Conservation (phyloP, 768 basidiomycete genomes). For the Gloeophyllum trabeum region DNA sequence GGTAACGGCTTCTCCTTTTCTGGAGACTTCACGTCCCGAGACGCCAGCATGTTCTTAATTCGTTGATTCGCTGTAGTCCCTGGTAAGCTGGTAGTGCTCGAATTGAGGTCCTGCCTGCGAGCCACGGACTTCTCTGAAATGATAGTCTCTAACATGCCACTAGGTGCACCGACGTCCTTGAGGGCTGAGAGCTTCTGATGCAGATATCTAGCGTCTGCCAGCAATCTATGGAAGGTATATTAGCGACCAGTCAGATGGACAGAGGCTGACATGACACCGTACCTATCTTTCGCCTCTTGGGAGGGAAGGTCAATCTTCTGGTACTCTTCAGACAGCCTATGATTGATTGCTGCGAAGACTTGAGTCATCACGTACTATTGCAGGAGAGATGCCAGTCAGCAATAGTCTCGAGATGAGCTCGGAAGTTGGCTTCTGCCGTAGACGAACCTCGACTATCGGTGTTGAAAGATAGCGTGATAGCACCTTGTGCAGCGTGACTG, state of each 20-base stretch:
- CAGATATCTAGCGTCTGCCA: slow-evolving; percentile 70
- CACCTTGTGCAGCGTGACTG: slow-evolving; percentile 91
- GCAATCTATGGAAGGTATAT: slow-evolving; percentile 37
- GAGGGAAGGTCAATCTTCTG: slow-evolving; percentile 70
- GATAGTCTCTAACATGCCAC: slow-evolving; percentile 79
- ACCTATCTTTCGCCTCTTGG: slow-evolving; percentile 82
- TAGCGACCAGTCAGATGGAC: slow-evolving; percentile 5
- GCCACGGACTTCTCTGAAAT: slow-evolving; percentile 65
- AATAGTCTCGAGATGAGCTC: slow-evolving; percentile 4
- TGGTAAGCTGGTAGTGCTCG: background rate
- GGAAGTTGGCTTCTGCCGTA: slow-evolving; percentile 1
- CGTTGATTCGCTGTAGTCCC: background rate
- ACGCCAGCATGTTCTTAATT: background rate
- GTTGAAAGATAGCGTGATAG: slow-evolving; percentile 79
- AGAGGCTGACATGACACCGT: slow-evolving; percentile 1
- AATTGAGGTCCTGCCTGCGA: background rate
- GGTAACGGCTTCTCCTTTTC: background rate
- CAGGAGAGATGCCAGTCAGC: slow-evolving; percentile 9
- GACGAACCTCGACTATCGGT: slow-evolving; percentile 71
- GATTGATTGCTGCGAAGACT: slow-evolving; percentile 88
- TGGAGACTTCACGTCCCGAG: background rate
- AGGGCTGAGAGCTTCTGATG: slow-evolving; percentile 66
- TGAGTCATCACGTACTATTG: slow-evolving; percentile 96
- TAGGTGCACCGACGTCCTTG: slow-evolving; percentile 54
- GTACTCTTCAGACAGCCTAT: slow-evolving; percentile 83